These are phyloP conservation scores for Ceratonia siliqua DNA, from an alignment of 306 rosid species.

Conservation along the genomic window DNA sequence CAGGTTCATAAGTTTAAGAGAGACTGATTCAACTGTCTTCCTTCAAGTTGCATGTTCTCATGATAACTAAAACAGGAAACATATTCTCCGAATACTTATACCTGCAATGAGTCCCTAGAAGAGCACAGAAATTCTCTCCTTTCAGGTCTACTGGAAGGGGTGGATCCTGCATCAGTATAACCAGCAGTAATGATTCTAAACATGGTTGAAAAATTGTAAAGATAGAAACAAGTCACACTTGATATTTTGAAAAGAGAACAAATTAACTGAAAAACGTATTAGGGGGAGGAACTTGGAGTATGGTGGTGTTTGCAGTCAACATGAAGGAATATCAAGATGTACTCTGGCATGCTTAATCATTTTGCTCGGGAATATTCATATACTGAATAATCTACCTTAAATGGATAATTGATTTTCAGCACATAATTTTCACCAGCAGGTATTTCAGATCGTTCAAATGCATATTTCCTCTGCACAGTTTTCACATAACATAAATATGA, in stretches of 20 bases:
- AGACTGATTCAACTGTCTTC: constrained; percentile 11
- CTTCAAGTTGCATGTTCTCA: constrained; percentile 8
- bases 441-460: constrained; percentile 83
- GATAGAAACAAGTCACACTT: neutral
- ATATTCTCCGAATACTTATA: constrained; percentile 34
- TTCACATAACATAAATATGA: constrained; percentile 12
- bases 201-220: neutral
- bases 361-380: constrained; percentile 19
- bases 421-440: constrained; percentile 83
- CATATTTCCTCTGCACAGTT: constrained; percentile 76
- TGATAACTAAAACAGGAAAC: constrained; percentile 27
- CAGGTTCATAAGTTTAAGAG: constrained; percentile 7
- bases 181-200: neutral
- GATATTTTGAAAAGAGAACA: neutral
- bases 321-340: neutral
- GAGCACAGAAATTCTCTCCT: constrained; percentile 73
- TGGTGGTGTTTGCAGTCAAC: neutral
- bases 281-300: neutral
- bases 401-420: constrained; percentile 84
- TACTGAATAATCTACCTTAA: constrained; percentile 61
- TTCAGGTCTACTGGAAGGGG: constrained; percentile 72
- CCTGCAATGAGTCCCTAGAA: constrained; percentile 86
- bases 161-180: constrained; percentile 61
- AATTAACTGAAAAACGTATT: neutral
- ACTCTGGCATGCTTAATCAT: constrained; percentile 11